Base-by-base conservation (phyloP, 1,284 basidiomycete species). In the Anthracocystis panici-leucophaei region DNA sequence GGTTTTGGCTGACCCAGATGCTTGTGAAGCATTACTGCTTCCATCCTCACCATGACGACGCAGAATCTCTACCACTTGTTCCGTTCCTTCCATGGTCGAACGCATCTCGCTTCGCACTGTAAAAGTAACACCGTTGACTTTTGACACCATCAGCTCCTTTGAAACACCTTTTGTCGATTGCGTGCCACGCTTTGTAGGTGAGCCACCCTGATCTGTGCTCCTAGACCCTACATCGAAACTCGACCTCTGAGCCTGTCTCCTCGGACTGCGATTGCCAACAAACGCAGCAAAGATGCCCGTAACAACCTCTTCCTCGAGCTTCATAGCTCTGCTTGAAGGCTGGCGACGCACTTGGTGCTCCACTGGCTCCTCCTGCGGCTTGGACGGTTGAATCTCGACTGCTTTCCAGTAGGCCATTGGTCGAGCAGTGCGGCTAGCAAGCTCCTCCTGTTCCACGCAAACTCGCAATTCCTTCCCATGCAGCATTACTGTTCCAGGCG, bases 231-330 rank as follows among this genome's bases (percentile, higher is more conserved):
- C 54, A 48, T 65, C 65, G 14, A 51, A 53, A 31, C 51, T 65
- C 2, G 53, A 31, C 35, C 56, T n/a, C 12, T 66, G 67, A 29
- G 58, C 46, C 23, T 65, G 72, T 20, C 72, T 40, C 42, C 55
- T 27, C 9, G 72, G 72, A 41, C 72, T 70, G 33, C 66, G 62
- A n/a, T 75, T 75, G 56, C 72, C 72, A 2, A 75, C 72, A 23
- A 75, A 75, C 5, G 55, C 61, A 23, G 72, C 72, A 55, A 75
- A 75, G 20, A 66, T 68, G n/a, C 72, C 66, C 16, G 50, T 57
- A 3, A 66, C 50, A 2, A 75, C 72, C 45, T 75, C 72, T 33
- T 60, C 40, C 35, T 75, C 72, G 2, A 75, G 63, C 57, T 55
- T 62, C 66, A 75, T 69, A 7, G 72, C 72, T 21, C 27, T 55